Evolutionary conservation across 495 filamentous ascomycete species (phyloP), one percentile per base, ranked within the genome.

Genomic region (Penicillium bialowiezense): DNA sequence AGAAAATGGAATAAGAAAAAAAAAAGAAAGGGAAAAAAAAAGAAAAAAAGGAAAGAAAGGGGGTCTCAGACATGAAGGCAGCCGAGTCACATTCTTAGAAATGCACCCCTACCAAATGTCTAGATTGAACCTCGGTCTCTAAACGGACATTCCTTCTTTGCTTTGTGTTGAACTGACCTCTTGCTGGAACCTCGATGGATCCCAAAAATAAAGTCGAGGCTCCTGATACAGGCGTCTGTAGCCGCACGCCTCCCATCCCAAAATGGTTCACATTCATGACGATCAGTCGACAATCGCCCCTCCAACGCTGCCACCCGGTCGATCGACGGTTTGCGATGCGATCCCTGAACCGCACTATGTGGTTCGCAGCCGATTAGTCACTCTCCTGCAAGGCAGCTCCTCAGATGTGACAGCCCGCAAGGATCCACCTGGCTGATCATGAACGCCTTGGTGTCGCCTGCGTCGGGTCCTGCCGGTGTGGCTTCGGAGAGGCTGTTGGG

Each of bases 401-500:
- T 40, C 40, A 54, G 44, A 56, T 56, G 53, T 59, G 59, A 60
- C 59, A 62, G 53, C 44, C 19, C 44, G 48, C 51, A 39, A 54
- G 59, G 59, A 62, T 56, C 59, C 56, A 54, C 54, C 43, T 23
- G 20, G 36, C 41, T 50, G 45, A 28, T 35, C 38, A 4, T 45
- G 32, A 35, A 44, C 29, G 40, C 38, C 59, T 60, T 55, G 32
- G 42, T 44, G 56, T 53, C 60, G 51, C 44, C 45, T 48, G 47
- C 52, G 46, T 63, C 59, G 60, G 60, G 42, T 58, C 54, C 33
- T 60, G 53, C 60, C 56, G 57, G 44, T 44, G 59, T 60, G 60
- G 57, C 57, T 60, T 49, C 48, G 53, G 55, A 43, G 20, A 40
- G 28, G 54, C 32, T 56, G 50, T 48, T 42, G 44, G 53, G 57